These are phyloP conservation scores for Neoascochyta sp. DNA, from an alignment of 2,329 filamentous ascomycete species.

Conservation along the genomic window DNA sequence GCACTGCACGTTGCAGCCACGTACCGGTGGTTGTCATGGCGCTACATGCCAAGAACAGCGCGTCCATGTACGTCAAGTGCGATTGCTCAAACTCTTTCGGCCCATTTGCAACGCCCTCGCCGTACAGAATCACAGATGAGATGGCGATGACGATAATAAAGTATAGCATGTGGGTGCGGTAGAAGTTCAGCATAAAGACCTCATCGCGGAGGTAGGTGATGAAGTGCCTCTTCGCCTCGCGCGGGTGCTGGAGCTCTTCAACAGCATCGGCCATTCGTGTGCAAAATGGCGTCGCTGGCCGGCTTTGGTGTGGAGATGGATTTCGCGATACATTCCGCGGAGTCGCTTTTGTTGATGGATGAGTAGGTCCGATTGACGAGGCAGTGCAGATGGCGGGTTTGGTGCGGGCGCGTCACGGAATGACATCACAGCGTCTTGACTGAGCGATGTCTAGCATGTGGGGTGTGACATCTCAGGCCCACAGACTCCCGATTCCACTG, in stretches of 20 bases:
- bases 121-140: slow-evolving; percentile 28
- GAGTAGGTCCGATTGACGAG: slow-evolving; percentile 4
- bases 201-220: slow-evolving; percentile 16
- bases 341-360: slow-evolving; percentile 1
- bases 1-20: background rate
- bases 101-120: slow-evolving; percentile 24
- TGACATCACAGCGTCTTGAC: too few relatives aligned
- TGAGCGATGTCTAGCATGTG: too few relatives aligned
- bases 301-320: background rate
- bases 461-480: too few relatives aligned
- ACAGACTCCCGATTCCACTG: too few relatives aligned
- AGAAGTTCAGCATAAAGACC: slow-evolving; percentile 18
- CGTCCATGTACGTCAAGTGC: slow-evolving; percentile 24
- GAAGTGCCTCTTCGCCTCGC: slow-evolving; percentile 16
- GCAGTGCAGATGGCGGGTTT: slow-evolving; percentile 6
- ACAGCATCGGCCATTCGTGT: slow-evolving; percentile 16
- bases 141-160: slow-evolving; percentile 26
- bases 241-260: slow-evolving; percentile 15
- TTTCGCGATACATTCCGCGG: background rate
- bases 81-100: slow-evolving; percentile 13
- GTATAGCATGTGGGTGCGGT: slow-evolving; percentile 30
- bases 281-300: too few relatives aligned
- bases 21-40: slow-evolving; percentile 32
- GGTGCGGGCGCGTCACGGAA: slow-evolving; percentile 1
- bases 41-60: slow-evolving; percentile 26